Evolutionary conservation across 208 protist genomes (phyloP).

Genomic region (Acanthamoeba culbertsoni): DNA sequence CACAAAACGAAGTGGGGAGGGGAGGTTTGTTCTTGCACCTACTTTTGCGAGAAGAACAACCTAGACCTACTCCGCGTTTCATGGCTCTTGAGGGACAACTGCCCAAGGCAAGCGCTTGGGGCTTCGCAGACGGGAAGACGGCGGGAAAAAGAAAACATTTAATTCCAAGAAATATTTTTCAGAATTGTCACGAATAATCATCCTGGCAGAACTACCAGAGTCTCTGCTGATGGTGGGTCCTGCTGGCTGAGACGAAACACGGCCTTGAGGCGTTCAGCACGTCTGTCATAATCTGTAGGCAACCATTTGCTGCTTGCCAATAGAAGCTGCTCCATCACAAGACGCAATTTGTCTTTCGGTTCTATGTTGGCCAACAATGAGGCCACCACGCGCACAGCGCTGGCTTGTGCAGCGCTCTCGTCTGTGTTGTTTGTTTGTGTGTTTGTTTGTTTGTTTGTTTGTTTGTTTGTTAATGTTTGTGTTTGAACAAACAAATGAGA

Average conservation of each 20-base stretch:
- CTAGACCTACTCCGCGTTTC: too few relatives aligned
- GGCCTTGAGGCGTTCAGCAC: not conserved
- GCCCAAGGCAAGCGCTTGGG: too few relatives aligned
- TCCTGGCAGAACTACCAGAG: not conserved
- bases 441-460: not conserved
- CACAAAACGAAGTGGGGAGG: too few relatives aligned
- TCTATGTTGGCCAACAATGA: not conserved
- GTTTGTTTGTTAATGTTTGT: not conserved
- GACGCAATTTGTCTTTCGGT: not conserved
- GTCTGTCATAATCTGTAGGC: not conserved
- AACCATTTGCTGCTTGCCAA: not conserved
- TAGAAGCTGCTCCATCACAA: slow-evolving; percentile 53
- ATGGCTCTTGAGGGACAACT: too few relatives aligned
- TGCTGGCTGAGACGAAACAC: not conserved
- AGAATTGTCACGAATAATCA: too few relatives aligned
- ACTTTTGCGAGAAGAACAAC: too few relatives aligned
- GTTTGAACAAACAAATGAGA: not conserved
- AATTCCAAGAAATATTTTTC: not conserved
- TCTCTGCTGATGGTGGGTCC: not conserved
- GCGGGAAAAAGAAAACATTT: too few relatives aligned
- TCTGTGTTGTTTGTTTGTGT: not conserved
- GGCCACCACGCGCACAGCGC: not conserved
- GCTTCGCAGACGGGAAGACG: too few relatives aligned
- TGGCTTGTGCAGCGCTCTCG: not conserved
- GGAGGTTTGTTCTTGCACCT: too few relatives aligned